These are phyloP conservation scores for Tolypocladium nubicola DNA, from an alignment of 2,329 filamentous ascomycete species.

Conservation along the genomic window DNA sequence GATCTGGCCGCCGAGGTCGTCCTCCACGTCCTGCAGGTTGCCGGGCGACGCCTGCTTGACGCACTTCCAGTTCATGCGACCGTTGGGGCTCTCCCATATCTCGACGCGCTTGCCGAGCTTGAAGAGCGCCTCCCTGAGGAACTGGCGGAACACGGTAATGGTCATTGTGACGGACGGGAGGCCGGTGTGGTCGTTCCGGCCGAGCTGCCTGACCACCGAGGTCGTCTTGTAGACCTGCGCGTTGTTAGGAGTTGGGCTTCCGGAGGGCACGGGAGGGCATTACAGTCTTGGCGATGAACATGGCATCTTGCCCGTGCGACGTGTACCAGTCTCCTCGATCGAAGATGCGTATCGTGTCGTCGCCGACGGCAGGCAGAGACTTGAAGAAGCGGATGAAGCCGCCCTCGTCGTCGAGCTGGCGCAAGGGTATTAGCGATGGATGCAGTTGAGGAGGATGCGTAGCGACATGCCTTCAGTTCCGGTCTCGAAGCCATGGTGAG, in stretches of 20 bases:
- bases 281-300: constrained; percentile 70
- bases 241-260: not conserved
- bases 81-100: constrained; percentile 68
- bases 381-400: constrained; percentile 97
- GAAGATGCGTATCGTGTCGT: constrained; percentile 79
- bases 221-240: constrained; percentile 91
- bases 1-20: constrained; percentile 78
- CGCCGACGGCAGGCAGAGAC: constrained; percentile 59
- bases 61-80: constrained; percentile 86
- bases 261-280: not conserved
- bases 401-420: constrained; percentile 84
- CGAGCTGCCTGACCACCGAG: constrained; percentile 84
- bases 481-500: constrained; percentile 58
- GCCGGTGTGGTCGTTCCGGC: constrained; percentile 71
- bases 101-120: constrained; percentile 84
- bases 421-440: not conserved
- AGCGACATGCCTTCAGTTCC: constrained; percentile 52
- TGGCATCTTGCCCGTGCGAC: constrained; percentile 77
- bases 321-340: constrained; percentile 94
- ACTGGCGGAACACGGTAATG: constrained; percentile 87
- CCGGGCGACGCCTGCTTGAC: constrained; percentile 88
- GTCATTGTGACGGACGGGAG: constrained; percentile 93
- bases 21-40: constrained; percentile 93
- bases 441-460: not conserved
- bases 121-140: constrained; percentile 88